A percentile compares a stretch with the other conserved stretches of the same genome.
These are phyloP conservation scores for Schizophyllum amplum DNA, from an alignment of 1,284 basidiomycete species.

Conservation along the genomic window DNA sequence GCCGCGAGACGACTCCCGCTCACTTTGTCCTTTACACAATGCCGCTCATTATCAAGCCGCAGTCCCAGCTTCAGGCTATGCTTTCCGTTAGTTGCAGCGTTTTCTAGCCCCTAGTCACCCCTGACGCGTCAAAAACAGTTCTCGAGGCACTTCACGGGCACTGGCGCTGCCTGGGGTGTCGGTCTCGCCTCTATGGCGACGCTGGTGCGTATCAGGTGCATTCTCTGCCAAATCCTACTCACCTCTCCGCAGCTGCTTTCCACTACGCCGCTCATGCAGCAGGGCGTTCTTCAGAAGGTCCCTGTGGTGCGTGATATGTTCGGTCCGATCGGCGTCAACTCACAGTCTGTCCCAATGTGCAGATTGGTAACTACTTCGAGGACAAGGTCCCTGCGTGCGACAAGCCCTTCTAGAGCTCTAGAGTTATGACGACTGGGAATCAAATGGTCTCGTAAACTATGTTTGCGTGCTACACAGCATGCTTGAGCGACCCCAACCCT, in stretches of 20 bases:
- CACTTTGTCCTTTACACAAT: conserved; percentile 14
- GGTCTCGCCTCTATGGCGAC: conserved; percentile 58
- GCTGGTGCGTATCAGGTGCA: conserved; percentile 39
- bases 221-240: conserved; percentile 1
- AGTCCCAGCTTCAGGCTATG: conserved; percentile 22
- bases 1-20: background rate
- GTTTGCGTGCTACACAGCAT: too few species aligned
- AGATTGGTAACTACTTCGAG: conserved; percentile 65
- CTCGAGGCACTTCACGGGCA: conserved; percentile 49
- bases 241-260: conserved; percentile 42
- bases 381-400: conserved; percentile 73
- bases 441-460: too few species aligned
- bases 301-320: conserved; percentile 39
- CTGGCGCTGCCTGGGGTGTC: conserved; percentile 59
- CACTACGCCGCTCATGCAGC: conserved; percentile 58
- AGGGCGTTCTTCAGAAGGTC: conserved; percentile 48
- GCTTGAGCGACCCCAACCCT: background rate
- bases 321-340: conserved; percentile 2
- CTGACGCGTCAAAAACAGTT: conserved; percentile 24
- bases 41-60: conserved; percentile 26
- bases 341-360: conserved; percentile 4
- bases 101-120: background rate
- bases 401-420: conserved; percentile 60
- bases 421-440: background rate
- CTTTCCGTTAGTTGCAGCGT: conserved; percentile 20